phyloP scores from a whole-genome alignment of 129 eudicot genomes.

The Helianthus tuberosus region DNA sequence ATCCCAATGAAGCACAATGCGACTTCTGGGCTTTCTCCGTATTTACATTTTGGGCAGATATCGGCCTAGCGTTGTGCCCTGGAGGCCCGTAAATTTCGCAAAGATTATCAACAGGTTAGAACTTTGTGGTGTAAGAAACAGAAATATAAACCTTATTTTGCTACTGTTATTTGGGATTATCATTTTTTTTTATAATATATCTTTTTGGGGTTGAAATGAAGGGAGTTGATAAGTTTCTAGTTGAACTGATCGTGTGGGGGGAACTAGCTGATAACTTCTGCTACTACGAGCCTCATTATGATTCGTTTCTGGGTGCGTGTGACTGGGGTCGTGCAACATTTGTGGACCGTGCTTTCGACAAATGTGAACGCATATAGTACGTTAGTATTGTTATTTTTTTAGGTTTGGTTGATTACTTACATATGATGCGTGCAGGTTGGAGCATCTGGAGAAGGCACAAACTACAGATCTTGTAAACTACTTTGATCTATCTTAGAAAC shows the following conservation, averaged over 20 bases:
- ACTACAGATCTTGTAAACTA: constrained; percentile 92
- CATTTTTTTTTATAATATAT: neutral
- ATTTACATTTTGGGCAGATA: constrained; percentile 95
- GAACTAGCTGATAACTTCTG: constrained; percentile 98
- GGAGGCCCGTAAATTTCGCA: constrained; percentile 76
- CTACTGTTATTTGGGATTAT: constrained; percentile 1
- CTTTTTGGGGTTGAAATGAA: constrained; percentile 32
- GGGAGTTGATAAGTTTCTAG: constrained; percentile 92
- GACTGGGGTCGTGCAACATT: constrained; percentile 92
- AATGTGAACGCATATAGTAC: constrained; percentile 69
- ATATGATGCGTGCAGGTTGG: constrained; percentile 51
- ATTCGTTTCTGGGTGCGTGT: constrained; percentile 89
- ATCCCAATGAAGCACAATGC: constrained; percentile 77
- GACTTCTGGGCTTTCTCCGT: constrained; percentile 91
- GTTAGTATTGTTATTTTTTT: neutral
- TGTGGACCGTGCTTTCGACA: constrained; percentile 85
- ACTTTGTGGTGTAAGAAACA: neutral
- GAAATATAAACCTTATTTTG: neutral
- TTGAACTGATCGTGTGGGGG: constrained; percentile 89
- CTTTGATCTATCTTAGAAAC: neutral
- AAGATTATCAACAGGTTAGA: constrained; percentile 61
- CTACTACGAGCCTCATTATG: constrained; percentile 83
- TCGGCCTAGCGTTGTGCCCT: constrained; percentile 96
- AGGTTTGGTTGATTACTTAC: constrained; percentile 7
- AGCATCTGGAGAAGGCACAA: constrained; percentile 93